Base-by-base conservation (phyloP, 768 basidiomycete species). In the Cantharellus anzutake region DNA sequence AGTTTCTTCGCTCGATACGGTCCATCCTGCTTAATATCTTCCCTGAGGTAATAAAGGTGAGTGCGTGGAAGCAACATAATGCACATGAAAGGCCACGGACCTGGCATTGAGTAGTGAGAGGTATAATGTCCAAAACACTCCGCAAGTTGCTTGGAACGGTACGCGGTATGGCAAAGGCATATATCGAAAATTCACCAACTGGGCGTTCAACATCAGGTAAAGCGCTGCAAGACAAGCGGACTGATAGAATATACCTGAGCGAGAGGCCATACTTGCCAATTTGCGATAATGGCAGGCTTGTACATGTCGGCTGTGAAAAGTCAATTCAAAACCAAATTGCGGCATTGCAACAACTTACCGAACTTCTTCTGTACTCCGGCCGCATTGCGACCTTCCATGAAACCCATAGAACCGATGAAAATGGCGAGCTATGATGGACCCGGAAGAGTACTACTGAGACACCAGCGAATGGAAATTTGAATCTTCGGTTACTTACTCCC, bases 181-280 rank as follows among this genome's bases (percentile, higher is more conserved):
- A 66, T 80, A 89, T 42, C 86, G 75, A 69, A 89, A 91, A 68
- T 91, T 91, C 62, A 90, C 71, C 60, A 86, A 72, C 82, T 90
- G 66, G 4, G 64, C 20, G 20, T 29, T 29, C 20, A 29, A 40
- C 20, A 48, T 60, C 2, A 58, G 41, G 52, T 11, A 48, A 48
- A 11, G 44, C 44, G 20, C 44, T 11, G 20, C 11, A 48, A 20
- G 44, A 11, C 44, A 48, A 20, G 44, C 14, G 44, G 44, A 29
- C 20, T 29, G 20, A 29, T 29, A 29, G 20, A 29, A 29, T 29
- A 11, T 59, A 78, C 76, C 72, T 83, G 81, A 57, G 77, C 78
- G 2, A 84, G 51, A 0, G 92, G 92, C 92, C 92, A 97, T 39
- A 93, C 80, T 71, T 85, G 82, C 92, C 92, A 97, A 67, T 96